Percentiles rank a stretch among this genome's conserved stretches.
These are phyloP conservation scores for Sistotremastrum niveocremeum DNA, from an alignment of 768 basidiomycete genomes.

Conservation along the genomic window DNA sequence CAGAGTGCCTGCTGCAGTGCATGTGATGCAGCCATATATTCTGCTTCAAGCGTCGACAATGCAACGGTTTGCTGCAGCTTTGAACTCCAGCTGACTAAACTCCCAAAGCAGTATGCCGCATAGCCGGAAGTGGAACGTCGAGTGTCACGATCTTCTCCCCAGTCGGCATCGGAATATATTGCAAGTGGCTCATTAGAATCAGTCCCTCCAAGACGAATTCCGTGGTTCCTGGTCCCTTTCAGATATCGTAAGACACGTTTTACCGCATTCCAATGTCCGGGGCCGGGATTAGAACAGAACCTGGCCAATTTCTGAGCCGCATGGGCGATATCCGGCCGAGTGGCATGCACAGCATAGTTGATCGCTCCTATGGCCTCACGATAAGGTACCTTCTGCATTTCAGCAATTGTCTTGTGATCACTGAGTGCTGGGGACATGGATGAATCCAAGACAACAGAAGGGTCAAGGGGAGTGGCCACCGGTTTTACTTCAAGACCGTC, in stretches of 20 bases:
- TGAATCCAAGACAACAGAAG: too few relatives aligned
- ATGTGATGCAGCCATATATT: conserved; percentile 14
- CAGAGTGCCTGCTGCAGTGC: conserved; percentile 6
- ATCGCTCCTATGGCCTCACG: conserved; percentile 18
- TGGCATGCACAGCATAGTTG: conserved; percentile 17
- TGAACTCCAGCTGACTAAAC: conserved; percentile 13
- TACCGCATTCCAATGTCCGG: conserved; percentile 11
- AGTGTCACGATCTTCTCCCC: conserved; percentile 13
- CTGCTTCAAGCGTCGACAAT: conserved; percentile 15
- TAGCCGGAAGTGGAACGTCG: conserved; percentile 22
- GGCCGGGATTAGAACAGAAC: conserved; percentile 14
- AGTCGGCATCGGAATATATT: conserved; percentile 18
- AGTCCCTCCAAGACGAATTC: conserved; percentile 8
- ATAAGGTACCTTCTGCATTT: conserved; percentile 18
- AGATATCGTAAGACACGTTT: conserved; percentile 16
- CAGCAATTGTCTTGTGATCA: conserved; percentile 3
- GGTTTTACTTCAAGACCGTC: too few relatives aligned
- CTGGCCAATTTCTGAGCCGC: conserved; percentile 10
- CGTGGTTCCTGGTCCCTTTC: conserved; percentile 7
- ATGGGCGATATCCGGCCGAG: conserved; percentile 9
- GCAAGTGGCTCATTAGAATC: too few relatives aligned
- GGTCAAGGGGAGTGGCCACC: too few relatives aligned
- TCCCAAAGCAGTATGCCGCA: too few relatives aligned
- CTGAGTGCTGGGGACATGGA: neutral
- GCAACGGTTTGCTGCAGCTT: conserved; percentile 14